A percentile compares a stretch with the other conserved stretches of the same genome.
phyloP scores from a whole-genome alignment of 139 green algal genomes.

The Ettlia oleoabundans region DNA sequence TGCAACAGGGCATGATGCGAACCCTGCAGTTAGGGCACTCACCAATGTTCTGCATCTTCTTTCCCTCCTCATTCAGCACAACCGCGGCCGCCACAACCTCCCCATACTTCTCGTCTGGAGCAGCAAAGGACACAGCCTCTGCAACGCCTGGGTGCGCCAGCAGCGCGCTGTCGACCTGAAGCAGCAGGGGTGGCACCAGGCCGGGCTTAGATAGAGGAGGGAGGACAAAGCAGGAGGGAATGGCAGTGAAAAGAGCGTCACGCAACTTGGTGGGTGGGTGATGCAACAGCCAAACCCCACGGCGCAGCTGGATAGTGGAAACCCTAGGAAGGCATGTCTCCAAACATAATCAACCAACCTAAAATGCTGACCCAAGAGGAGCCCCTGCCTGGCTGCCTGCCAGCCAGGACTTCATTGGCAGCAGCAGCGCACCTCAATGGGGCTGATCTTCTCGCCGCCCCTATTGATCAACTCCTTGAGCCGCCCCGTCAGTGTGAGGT shows the following conservation, averaged over 20 bases:
- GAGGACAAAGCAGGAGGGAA: no score
- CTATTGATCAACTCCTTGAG: constrained; percentile 96
- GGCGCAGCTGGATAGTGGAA: no score
- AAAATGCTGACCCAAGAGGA: no score
- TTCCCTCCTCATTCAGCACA: constrained; percentile 63
- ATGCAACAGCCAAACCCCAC: no score
- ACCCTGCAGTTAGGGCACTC: constrained; percentile 33
- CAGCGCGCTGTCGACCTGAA: constrained; percentile 80
- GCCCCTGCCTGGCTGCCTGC: no score
- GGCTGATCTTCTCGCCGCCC: constrained; percentile 89
- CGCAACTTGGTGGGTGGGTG: no score
- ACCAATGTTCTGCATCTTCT: constrained; percentile 9
- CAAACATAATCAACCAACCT: no score
- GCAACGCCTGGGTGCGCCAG: constrained; percentile 76
- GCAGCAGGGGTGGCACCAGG: neutral
- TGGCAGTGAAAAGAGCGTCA: no score
- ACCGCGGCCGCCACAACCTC: constrained; percentile 84
- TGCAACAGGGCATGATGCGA: no score
- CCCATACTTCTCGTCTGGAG: constrained; percentile 85
- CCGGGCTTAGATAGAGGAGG: no score
- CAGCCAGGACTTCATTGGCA: no score
- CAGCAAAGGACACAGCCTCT: constrained; percentile 84
- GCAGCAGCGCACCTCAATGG: constrained; percentile 78
- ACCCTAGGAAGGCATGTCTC: no score
- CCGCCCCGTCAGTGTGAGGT: constrained; percentile 84